Conservation (phyloP, 805 yeast genomes). For the Candida silvicultrix region DNA sequence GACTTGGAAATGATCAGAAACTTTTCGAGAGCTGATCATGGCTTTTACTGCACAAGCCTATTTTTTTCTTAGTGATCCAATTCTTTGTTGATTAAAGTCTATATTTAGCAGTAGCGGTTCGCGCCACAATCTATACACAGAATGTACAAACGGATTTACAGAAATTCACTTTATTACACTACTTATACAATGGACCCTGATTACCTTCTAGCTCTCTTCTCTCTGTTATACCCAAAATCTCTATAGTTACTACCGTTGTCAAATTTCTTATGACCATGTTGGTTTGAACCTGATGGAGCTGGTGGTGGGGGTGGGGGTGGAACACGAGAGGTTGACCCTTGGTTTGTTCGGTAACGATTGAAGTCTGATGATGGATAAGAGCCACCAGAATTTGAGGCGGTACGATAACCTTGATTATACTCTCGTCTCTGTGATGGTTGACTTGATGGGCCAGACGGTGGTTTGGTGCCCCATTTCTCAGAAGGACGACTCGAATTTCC, state of each 20-base stretch:
- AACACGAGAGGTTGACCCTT: background rate
- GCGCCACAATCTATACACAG: background rate
- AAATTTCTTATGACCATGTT: background rate
- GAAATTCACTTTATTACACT: no score
- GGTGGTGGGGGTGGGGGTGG: background rate
- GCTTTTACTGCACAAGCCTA: background rate
- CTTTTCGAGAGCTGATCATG: background rate
- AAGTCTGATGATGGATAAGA: background rate
- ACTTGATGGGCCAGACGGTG: background rate
- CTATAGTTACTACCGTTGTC: background rate
- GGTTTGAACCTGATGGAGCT: background rate
- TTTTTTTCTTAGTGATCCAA: background rate
- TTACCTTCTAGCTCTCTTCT: background rate
- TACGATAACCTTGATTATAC: slow-evolving; percentile 1
- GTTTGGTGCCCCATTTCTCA: slow-evolving; percentile 4
- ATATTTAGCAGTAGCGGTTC: background rate
- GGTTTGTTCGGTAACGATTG: background rate
- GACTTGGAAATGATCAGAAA: background rate
- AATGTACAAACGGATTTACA: background rate
- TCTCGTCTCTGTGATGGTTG: background rate
- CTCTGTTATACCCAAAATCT: background rate
- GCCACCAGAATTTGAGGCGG: background rate
- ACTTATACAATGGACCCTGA: background rate
- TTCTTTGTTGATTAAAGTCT: background rate
- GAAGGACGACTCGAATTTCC: slow-evolving; percentile 1